Percentiles rank a stretch among this genome's conserved stretches.
Conservation (phyloP, 306 rosid genomes). For the Echinosophora koreensis region DNA sequence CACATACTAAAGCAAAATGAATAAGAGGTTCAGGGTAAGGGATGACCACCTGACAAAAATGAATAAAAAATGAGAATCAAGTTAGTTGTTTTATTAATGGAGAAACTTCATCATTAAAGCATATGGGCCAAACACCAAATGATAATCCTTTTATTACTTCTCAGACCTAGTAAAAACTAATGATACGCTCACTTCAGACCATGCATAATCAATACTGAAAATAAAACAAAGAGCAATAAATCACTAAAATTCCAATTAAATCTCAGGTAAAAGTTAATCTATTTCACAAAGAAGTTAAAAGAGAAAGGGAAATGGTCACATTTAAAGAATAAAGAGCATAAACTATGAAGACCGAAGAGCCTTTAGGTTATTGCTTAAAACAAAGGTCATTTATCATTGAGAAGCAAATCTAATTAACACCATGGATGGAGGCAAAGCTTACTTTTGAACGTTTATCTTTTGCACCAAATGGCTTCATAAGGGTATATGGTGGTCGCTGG, state of each 20-base stretch:
- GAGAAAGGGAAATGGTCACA: not conserved
- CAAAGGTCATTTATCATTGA: slow-evolving; percentile 7
- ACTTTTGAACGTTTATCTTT: slow-evolving; percentile 75
- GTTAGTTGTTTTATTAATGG: not conserved
- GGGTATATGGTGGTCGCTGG: slow-evolving; percentile 81
- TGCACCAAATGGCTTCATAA: slow-evolving; percentile 76
- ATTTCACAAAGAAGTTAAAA: not conserved
- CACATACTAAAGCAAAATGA: slow-evolving; percentile 77
- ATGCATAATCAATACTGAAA: not conserved
- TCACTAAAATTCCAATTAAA: slow-evolving; percentile 2
- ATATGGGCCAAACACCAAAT: slow-evolving; percentile 8
- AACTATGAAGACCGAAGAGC: not conserved
- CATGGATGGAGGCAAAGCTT: slow-evolving; percentile 3
- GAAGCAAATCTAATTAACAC: not conserved
- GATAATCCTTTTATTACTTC: not conserved
- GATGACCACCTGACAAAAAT: slow-evolving; percentile 64
- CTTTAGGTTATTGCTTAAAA: not conserved
- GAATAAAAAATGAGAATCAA: slow-evolving; percentile 30
- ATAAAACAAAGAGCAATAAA: not conserved
- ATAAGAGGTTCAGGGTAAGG: slow-evolving; percentile 77
- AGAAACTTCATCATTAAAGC: slow-evolving; percentile 6
- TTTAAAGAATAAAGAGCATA: not conserved
- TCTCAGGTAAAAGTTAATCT: not conserved
- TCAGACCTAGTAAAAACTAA: not conserved
- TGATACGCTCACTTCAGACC: not conserved